A percentile compares a stretch with the other conserved stretches of the same genome.
Evolutionary conservation across 257 asterid species (phyloP).

Genomic region (Lycium barbarum): DNA sequence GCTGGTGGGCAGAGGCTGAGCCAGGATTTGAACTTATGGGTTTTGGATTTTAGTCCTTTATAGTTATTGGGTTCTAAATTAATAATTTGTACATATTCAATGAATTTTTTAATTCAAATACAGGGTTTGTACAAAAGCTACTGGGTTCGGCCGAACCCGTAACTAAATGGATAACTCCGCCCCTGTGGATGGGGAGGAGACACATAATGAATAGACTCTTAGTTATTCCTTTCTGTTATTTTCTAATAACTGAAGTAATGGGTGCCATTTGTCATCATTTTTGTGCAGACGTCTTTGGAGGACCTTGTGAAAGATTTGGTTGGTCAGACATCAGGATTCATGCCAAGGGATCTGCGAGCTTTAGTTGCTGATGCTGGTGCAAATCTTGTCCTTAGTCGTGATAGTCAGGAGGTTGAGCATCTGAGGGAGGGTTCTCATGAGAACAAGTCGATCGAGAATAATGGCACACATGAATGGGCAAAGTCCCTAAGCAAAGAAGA

Average conservation of each 20-base stretch:
- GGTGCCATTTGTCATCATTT: constrained; percentile 12
- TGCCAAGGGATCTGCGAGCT: constrained; percentile 91
- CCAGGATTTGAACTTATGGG: too few species aligned
- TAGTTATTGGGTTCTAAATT: too few species aligned
- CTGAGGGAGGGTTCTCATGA: constrained; percentile 41
- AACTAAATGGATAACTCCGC: too few species aligned
- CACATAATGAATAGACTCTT: background rate
- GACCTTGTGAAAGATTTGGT: constrained; percentile 82
- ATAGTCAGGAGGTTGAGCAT: constrained; percentile 44
- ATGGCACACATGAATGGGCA: constrained; percentile 45
- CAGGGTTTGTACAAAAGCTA: too few species aligned
- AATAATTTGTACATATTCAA: too few species aligned
- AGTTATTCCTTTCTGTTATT: background rate
- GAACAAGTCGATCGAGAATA: constrained; percentile 45
- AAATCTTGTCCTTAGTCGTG: constrained; percentile 53
- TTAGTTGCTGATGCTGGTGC: constrained; percentile 90
- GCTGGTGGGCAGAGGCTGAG: too few species aligned
- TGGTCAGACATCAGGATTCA: constrained; percentile 98
- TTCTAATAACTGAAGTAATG: constrained; percentile 21
- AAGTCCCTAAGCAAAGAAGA: constrained; percentile 65
- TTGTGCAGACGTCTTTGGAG: constrained; percentile 67
- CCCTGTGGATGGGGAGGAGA: background rate
- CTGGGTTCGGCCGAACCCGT: too few species aligned
- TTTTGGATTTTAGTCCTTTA: too few species aligned
- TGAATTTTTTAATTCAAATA: too few species aligned